phyloP scores from a whole-genome alignment of 2,329 filamentous ascomycete genomes.

The Dryadomyces quercivorus region DNA sequence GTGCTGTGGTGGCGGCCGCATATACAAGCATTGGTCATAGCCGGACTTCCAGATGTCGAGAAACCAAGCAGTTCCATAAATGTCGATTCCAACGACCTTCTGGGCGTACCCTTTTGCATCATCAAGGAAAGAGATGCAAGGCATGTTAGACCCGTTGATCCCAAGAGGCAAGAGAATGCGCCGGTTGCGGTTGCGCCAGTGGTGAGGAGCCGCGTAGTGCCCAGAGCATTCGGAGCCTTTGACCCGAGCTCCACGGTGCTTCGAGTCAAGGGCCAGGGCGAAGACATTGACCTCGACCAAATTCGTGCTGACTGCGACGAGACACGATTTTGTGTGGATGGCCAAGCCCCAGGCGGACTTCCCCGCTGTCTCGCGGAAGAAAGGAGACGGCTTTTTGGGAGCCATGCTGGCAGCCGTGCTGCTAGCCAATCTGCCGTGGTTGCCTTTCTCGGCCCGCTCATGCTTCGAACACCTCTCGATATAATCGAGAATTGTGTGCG shows the following conservation, averaged over 20 bases:
- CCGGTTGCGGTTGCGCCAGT: constrained; percentile 31
- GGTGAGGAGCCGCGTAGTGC: neutral
- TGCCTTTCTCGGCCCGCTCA: neutral
- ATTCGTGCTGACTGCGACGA: constrained; percentile 82
- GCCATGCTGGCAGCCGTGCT: neutral
- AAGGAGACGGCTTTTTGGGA: constrained; percentile 22
- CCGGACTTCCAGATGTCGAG: constrained; percentile 38
- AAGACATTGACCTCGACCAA: constrained; percentile 41
- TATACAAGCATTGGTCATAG: constrained; percentile 2
- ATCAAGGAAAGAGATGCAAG: constrained; percentile 38
- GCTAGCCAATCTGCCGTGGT: neutral
- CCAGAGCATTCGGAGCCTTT: constrained; percentile 10
- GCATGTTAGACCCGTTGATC: constrained; percentile 31
- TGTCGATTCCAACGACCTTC: constrained; percentile 38
- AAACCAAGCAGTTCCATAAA: constrained; percentile 34
- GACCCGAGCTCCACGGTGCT: neutral
- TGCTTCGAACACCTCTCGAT: constrained; percentile 18
- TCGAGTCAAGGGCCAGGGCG: constrained; percentile 25
- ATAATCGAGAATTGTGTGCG: constrained; percentile 34
- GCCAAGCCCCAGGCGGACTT: constrained; percentile 81
- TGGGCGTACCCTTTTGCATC: constrained; percentile 33
- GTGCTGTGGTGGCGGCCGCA: neutral
- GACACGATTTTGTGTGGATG: constrained; percentile 65
- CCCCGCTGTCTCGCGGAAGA: constrained; percentile 67
- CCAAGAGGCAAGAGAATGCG: constrained; percentile 34